Conservation (phyloP, 352 stramenopile species). For the Phytophthora nicotianae region DNA sequence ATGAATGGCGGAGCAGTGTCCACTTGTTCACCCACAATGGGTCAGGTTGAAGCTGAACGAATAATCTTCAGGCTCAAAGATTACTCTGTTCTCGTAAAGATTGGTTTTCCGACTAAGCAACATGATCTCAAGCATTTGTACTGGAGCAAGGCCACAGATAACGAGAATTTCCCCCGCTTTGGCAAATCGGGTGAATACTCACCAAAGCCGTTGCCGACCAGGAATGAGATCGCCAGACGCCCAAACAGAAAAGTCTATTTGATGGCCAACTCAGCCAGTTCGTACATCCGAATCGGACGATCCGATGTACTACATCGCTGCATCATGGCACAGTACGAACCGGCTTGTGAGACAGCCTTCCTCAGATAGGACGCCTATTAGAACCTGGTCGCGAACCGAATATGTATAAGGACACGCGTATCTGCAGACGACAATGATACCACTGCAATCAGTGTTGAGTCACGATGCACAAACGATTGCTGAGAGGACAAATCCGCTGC, state of each 20-base stretch:
- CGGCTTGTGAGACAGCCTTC: too few species aligned
- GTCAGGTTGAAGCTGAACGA: slow-evolving; percentile 1
- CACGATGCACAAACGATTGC: not conserved
- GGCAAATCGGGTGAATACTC: slow-evolving; percentile 1
- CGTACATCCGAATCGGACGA: too few species aligned
- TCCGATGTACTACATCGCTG: not conserved
- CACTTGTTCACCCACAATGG: not conserved
- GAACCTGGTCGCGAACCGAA: not conserved
- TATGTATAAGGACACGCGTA: not conserved
- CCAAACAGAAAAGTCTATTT: slow-evolving; percentile 10
- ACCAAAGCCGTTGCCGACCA: slow-evolving; percentile 13
- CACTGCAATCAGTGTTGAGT: not conserved
- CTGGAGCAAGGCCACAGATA: slow-evolving; percentile 14
- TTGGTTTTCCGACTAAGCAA: not conserved
- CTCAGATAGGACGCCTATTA: not conserved
- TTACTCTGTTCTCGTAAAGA: not conserved
- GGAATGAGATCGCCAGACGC: slow-evolving; percentile 7
- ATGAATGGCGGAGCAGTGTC: slow-evolving; percentile 5
- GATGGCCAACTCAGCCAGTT: not conserved
- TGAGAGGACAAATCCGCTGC: not conserved
- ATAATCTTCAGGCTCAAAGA: slow-evolving; percentile 8
- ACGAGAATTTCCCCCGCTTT: not conserved
- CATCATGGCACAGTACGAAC: too few species aligned
- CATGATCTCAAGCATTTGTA: not conserved
- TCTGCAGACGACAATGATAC: not conserved